Conservation (phyloP, 495 filamentous ascomycete species). For the Xylaria flabelliformis region DNA sequence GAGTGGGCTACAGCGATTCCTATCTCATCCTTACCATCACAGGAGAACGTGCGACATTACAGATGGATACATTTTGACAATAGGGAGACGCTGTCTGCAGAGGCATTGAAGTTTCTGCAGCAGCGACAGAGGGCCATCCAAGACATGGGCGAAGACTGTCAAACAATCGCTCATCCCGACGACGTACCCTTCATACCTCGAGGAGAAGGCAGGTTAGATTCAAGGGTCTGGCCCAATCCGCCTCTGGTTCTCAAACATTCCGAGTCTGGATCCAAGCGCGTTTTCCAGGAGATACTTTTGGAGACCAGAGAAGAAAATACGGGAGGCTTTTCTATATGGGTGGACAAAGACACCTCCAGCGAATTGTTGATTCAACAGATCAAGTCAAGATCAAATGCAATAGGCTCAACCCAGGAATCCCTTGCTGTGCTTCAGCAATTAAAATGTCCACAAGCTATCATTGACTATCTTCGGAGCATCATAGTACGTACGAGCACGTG, state of each 20-base stretch:
- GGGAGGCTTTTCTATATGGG: background rate
- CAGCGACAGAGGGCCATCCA: background rate
- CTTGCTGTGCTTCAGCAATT: background rate
- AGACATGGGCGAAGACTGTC: background rate
- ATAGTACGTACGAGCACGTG: background rate
- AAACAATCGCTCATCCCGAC: background rate
- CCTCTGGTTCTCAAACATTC: background rate
- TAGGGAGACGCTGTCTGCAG: background rate
- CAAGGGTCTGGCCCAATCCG: background rate
- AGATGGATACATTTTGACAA: background rate
- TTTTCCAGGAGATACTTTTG: background rate
- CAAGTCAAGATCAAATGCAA: background rate
- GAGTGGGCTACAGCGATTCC: background rate
- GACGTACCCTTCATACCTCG: background rate
- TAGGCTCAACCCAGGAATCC: background rate
- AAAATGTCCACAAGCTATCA: background rate
- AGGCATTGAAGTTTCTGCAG: background rate
- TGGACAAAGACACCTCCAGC: background rate
- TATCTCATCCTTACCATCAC: background rate
- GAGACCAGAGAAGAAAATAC: background rate
- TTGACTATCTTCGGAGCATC: background rate
- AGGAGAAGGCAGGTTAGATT: background rate
- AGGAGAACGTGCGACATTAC: background rate
- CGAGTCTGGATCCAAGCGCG: background rate
- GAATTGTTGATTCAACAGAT: background rate